Evolutionary conservation across 2,329 filamentous ascomycete species (phyloP).

Genomic region (Dothistroma pini): DNA sequence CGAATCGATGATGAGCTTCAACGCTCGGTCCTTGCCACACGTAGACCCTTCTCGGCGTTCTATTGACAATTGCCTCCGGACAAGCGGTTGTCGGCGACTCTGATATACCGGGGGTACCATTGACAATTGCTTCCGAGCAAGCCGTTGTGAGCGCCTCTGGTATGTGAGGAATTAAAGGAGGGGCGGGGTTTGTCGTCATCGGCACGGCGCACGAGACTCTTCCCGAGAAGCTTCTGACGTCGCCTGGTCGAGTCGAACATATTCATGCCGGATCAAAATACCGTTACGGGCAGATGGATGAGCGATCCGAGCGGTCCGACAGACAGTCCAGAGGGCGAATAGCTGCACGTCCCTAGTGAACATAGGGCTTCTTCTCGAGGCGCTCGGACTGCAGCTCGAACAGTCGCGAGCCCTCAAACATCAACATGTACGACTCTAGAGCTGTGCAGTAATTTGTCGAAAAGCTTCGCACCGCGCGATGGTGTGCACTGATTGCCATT

Average conservation of each 20-base stretch:
- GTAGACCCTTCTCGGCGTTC: background rate
- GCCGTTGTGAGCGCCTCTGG: background rate
- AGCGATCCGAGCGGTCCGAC: background rate
- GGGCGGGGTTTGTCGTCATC: background rate
- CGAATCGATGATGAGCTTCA: background rate
- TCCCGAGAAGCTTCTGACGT: background rate
- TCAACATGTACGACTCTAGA: background rate
- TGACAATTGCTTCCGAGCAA: background rate
- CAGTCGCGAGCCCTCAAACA: background rate
- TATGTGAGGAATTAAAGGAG: background rate
- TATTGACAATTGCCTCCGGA: background rate
- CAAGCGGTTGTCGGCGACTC: background rate
- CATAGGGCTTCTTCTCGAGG: background rate
- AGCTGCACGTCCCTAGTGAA: background rate
- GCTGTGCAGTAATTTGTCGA: constrained; percentile 14
- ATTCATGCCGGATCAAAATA: background rate
- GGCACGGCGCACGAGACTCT: background rate
- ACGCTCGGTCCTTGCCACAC: background rate
- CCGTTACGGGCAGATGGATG: background rate
- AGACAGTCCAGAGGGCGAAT: background rate
- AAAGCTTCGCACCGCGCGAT: constrained; percentile 20
- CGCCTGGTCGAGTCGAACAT: background rate
- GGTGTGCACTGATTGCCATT: constrained; percentile 1
- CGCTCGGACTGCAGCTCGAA: background rate
- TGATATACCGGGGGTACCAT: background rate